phyloP scores from a whole-genome alignment of 106 monocot genomes.

The Platanthera zijinensis region DNA sequence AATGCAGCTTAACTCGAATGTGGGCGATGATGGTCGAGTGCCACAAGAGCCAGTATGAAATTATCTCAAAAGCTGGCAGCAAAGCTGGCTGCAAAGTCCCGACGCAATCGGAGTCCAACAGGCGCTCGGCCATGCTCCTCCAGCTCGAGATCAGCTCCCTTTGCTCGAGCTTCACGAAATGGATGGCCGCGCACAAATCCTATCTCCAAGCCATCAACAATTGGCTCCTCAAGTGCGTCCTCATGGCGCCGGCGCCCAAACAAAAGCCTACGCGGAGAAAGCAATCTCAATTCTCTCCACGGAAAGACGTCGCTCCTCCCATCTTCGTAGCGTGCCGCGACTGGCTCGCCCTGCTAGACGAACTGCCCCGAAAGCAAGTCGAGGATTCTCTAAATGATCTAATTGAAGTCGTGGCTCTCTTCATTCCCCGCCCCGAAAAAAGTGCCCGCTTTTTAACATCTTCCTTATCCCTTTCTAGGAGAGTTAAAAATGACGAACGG shows the following conservation, averaged over 20 bases:
- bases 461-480: constrained; percentile 26
- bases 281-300: constrained; percentile 28
- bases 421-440: constrained; percentile 55
- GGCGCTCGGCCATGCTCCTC: constrained; percentile 36
- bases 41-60: constrained; percentile 54
- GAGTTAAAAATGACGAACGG: constrained; percentile 6
- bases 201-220: constrained; percentile 62
- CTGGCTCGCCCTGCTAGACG: constrained; percentile 47
- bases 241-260: constrained; percentile 16
- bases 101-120: constrained; percentile 38
- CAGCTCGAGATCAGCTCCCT: constrained; percentile 49
- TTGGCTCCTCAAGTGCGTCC: constrained; percentile 85
- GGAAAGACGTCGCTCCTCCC: constrained; percentile 42
- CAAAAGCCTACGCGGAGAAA: constrained; percentile 25
- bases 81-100: constrained; percentile 39
- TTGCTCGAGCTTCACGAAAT: constrained; percentile 68
- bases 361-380: constrained; percentile 39
- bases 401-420: constrained; percentile 17
- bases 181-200: constrained; percentile 60
- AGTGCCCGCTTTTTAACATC: constrained; percentile 17
- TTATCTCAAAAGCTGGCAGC: constrained; percentile 34
- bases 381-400: constrained; percentile 58
- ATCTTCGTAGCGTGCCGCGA: constrained; percentile 72
- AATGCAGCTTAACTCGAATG: constrained; percentile 74
- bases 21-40: constrained; percentile 74